Percentiles rank a stretch among this genome's conserved stretches.
These are phyloP conservation scores for Acanthamoeba divionensis DNA, from an alignment of 208 protist genomes.

Conservation along the genomic window DNA sequence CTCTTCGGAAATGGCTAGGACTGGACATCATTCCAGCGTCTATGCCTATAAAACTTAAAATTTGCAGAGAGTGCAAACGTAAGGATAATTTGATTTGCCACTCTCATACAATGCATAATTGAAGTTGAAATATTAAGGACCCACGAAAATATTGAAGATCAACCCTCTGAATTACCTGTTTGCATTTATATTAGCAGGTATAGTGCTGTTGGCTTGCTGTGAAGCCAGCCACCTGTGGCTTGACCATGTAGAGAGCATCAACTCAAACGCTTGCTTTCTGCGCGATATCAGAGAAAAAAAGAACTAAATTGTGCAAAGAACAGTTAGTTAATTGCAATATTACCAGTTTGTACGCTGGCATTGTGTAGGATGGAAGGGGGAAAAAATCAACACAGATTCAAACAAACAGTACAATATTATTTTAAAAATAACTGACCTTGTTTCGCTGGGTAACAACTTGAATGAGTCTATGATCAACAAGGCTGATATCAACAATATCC, in stretches of 20 bases:
- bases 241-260: slow-evolving; percentile 30
- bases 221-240: not conserved
- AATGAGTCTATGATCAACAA: slow-evolving; percentile 3
- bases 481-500: not conserved
- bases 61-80: not conserved
- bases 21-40: not conserved
- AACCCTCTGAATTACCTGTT: not conserved
- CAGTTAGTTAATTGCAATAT: too few species aligned
- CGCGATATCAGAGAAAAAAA: not conserved
- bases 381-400: not conserved
- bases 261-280: slow-evolving; percentile 20
- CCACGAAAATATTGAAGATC: too few species aligned
- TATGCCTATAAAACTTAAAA: not conserved
- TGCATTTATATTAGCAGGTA: too few species aligned
- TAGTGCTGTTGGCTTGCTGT: not conserved
- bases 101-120: too few species aligned
- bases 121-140: too few species aligned
- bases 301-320: not conserved
- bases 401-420: not conserved
- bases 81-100: too few species aligned
- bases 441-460: not conserved
- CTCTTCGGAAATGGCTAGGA: not conserved
- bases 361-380: not conserved
- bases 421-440: too few species aligned
- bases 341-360: too few species aligned